Evolutionary conservation across 495 filamentous ascomycete genomes (phyloP).

Genomic region (Penicillium subrubescens): DNA sequence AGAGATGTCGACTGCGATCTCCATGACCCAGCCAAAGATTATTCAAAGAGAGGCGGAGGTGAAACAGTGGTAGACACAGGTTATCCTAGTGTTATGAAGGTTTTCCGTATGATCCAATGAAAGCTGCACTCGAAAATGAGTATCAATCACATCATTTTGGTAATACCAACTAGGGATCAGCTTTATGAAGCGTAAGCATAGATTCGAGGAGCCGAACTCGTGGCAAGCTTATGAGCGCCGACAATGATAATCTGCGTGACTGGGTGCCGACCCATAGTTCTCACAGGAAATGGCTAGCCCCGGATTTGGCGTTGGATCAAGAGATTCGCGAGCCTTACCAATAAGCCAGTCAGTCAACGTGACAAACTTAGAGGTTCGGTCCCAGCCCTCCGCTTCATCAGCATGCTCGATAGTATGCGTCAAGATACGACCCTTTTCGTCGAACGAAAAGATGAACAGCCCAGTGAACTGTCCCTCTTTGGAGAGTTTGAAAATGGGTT

Average conservation of each 20-base stretch:
- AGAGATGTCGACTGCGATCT: background rate
- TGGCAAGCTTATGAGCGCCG: background rate
- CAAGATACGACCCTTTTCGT: constrained; percentile 79
- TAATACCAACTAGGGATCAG: background rate
- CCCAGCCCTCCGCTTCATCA: constrained; percentile 74
- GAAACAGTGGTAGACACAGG: background rate
- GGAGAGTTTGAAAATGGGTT: constrained; percentile 71
- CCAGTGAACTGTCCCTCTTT: constrained; percentile 62
- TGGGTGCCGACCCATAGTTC: constrained; percentile 13
- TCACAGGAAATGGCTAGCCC: constrained; percentile 35
- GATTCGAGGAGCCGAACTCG: background rate
- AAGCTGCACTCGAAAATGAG: background rate
- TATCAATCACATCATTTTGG: background rate
- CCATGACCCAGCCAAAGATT: background rate
- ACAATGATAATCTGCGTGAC: background rate
- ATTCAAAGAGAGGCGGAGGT: background rate
- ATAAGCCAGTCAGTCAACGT: constrained; percentile 88
- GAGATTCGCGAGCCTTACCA: constrained; percentile 57
- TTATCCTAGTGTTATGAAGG: background rate
- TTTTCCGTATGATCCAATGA: background rate
- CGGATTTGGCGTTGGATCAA: constrained; percentile 43
- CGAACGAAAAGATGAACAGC: constrained; percentile 94
- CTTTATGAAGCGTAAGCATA: background rate
- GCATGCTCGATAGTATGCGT: constrained; percentile 93
- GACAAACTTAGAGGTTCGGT: constrained; percentile 70